Conservation (phyloP, 2,329 filamentous ascomycete genomes). For the Aspergillus novoparasiticus region DNA sequence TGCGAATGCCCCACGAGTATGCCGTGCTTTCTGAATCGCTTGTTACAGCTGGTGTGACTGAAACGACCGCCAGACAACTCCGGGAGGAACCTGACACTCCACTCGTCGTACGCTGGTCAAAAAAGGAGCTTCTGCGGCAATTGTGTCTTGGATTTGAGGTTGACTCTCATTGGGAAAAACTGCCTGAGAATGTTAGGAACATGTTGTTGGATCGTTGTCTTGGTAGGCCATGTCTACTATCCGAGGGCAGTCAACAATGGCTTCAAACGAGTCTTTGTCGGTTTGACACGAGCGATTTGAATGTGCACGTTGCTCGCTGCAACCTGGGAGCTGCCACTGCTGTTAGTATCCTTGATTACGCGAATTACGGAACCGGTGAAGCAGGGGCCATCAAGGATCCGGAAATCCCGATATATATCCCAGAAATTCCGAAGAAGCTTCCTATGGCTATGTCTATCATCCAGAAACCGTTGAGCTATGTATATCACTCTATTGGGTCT, state of each 20-base stretch:
- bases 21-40: conserved; percentile 38
- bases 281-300: conserved; percentile 38
- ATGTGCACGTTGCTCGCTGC: conserved; percentile 51
- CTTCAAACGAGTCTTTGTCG: conserved; percentile 44
- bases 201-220: conserved; percentile 51
- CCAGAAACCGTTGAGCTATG: conserved; percentile 38
- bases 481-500: conserved; percentile 48
- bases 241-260: conserved; percentile 46
- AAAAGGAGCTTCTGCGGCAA: conserved; percentile 50
- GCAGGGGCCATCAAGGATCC: conserved; percentile 25
- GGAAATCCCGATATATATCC: conserved; percentile 32
- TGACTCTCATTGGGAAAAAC: conserved; percentile 55
- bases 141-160: conserved; percentile 53
- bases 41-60: conserved; percentile 35
- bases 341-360: conserved; percentile 35
- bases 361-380: conserved; percentile 32
- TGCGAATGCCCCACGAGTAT: conserved; percentile 41
- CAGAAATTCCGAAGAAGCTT: conserved; percentile 29
- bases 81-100: conserved; percentile 40
- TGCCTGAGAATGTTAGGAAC: conserved; percentile 51
- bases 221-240: conserved; percentile 45
- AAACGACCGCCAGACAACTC: conserved; percentile 37
- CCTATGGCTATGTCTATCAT: conserved; percentile 28
- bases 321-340: conserved; percentile 50
- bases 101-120: conserved; percentile 43